Percentiles rank a stretch among this genome's conserved stretches.
Conservation (phyloP, 768 basidiomycete species). For the Leccinum rimulosum region DNA sequence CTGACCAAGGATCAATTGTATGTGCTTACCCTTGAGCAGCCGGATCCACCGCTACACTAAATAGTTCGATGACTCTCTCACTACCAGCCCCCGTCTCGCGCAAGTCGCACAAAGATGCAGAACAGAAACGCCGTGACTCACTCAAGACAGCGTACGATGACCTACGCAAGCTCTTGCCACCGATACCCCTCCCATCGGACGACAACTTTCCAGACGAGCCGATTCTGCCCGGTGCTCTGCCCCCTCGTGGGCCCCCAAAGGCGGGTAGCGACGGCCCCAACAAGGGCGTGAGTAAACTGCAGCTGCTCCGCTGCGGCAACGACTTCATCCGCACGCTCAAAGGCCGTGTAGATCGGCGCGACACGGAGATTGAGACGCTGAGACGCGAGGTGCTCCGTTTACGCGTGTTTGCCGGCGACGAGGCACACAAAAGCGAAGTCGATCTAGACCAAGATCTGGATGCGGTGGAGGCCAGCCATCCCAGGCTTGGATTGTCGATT, state of each 20-base stretch:
- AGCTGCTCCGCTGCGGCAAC: slow-evolving; percentile 87
- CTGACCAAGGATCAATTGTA: background rate
- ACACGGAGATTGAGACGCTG: slow-evolving; percentile 70
- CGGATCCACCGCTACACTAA: slow-evolving; percentile 31
- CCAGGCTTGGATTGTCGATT: slow-evolving; percentile 19
- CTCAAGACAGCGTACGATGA: slow-evolving; percentile 93
- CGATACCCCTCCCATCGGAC: slow-evolving; percentile 80
- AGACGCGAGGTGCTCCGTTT: slow-evolving; percentile 65
- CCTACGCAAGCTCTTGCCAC: slow-evolving; percentile 78
- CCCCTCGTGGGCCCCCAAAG: slow-evolving; percentile 86
- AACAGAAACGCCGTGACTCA: slow-evolving; percentile 95
- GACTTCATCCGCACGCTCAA: slow-evolving; percentile 80
- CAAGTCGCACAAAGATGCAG: slow-evolving; percentile 92
- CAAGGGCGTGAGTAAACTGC: slow-evolving; percentile 90
- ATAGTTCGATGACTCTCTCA: slow-evolving; percentile 23
- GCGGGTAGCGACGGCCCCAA: slow-evolving; percentile 89
- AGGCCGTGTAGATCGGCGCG: slow-evolving; percentile 72
- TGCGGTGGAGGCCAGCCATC: slow-evolving; percentile 22
- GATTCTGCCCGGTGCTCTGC: slow-evolving; percentile 81
- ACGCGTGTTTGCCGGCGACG: slow-evolving; percentile 36
- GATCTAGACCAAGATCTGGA: slow-evolving; percentile 33
- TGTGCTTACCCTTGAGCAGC: slow-evolving; percentile 25
- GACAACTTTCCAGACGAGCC: slow-evolving; percentile 70
- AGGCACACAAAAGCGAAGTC: slow-evolving; percentile 19
- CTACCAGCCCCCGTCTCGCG: slow-evolving; percentile 54